A percentile compares a stretch with the other conserved stretches of the same genome.
phyloP scores from a whole-genome alignment of 1,139 yeast species.

The Geotrichum cucujoidarum region DNA sequence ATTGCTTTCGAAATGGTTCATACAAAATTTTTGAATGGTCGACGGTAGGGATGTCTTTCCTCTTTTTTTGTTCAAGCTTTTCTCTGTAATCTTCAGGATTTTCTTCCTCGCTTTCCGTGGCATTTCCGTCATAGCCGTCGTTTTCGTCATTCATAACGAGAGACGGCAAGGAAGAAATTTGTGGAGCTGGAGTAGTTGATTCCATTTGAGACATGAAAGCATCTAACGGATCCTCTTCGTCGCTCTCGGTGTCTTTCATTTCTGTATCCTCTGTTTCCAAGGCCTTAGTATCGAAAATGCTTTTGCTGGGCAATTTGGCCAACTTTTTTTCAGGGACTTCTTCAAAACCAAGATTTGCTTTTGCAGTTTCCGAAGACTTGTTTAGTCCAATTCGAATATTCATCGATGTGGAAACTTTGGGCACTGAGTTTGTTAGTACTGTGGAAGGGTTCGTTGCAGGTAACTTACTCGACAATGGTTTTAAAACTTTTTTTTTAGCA shows the following conservation, averaged over 20 bases:
- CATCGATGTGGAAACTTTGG: slow-evolving; percentile 3
- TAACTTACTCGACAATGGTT: slow-evolving; percentile 15
- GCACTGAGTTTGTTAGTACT: slow-evolving; percentile 9
- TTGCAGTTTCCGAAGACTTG: slow-evolving; percentile 3
- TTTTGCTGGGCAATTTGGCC: not conserved
- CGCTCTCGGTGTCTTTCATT: slow-evolving; percentile 14
- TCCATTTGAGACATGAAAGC: slow-evolving; percentile 35
- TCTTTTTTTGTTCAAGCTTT: slow-evolving; percentile 39
- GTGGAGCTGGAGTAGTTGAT: slow-evolving; percentile 16
- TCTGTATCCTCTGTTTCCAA: slow-evolving; percentile 11
- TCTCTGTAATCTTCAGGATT: slow-evolving; percentile 33
- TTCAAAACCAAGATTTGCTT: slow-evolving; percentile 7
- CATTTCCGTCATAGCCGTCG: slow-evolving; percentile 30
- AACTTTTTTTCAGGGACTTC: slow-evolving; percentile 1
- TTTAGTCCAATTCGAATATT: slow-evolving; percentile 5
- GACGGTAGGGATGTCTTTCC: slow-evolving; percentile 41
- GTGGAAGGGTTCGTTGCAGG: too few species aligned
- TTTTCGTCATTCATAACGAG: slow-evolving; percentile 27
- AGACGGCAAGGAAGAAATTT: slow-evolving; percentile 21
- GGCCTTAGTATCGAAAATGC: not conserved
- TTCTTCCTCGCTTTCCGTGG: slow-evolving; percentile 32
- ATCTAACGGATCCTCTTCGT: slow-evolving; percentile 41
- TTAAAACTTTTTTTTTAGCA: slow-evolving; percentile 12
- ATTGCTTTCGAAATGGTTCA: slow-evolving; percentile 54
- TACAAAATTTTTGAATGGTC: slow-evolving; percentile 49